Conservation (phyloP, 2,329 filamentous ascomycete species). For the Penicillium janthinellum region DNA sequence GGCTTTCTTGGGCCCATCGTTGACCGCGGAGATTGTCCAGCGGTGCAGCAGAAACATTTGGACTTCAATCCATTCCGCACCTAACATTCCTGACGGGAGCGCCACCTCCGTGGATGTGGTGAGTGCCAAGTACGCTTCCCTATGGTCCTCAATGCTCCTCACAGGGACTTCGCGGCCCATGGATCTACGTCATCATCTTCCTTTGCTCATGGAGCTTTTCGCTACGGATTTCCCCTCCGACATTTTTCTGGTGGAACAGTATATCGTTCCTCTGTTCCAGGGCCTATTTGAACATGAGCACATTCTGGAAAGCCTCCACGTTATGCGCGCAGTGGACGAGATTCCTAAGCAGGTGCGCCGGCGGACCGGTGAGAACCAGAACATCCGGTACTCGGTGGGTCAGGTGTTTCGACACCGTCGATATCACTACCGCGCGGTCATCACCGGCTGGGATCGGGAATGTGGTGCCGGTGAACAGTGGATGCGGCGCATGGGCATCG, state of each 20-base stretch:
- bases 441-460: slow-evolving; percentile 80
- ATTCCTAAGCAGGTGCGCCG: slow-evolving; percentile 53
- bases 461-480: slow-evolving; percentile 62
- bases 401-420: slow-evolving; percentile 82
- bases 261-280: slow-evolving; percentile 64
- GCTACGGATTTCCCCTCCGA: slow-evolving; percentile 71
- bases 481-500: slow-evolving; percentile 66
- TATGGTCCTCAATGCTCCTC: slow-evolving; percentile 70
- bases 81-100: slow-evolving; percentile 33
- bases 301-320: slow-evolving; percentile 56
- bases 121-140: slow-evolving; percentile 68
- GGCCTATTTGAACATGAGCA: slow-evolving; percentile 55
- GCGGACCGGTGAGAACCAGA: slow-evolving; percentile 38
- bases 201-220: slow-evolving; percentile 66
- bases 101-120: slow-evolving; percentile 55
- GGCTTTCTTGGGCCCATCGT: slow-evolving; percentile 65
- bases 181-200: slow-evolving; percentile 64
- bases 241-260: slow-evolving; percentile 68
- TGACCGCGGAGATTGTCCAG: slow-evolving; percentile 67
- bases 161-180: slow-evolving; percentile 42
- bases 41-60: slow-evolving; percentile 81
- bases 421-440: slow-evolving; percentile 76
- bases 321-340: slow-evolving; percentile 59
- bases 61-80: slow-evolving; percentile 63
- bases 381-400: slow-evolving; percentile 70